Percentiles rank a stretch among this genome's conserved stretches.
phyloP scores from a whole-genome alignment of 228 moss, liverwort and hornwort genomes.

The Sphagnum magellanicum region DNA sequence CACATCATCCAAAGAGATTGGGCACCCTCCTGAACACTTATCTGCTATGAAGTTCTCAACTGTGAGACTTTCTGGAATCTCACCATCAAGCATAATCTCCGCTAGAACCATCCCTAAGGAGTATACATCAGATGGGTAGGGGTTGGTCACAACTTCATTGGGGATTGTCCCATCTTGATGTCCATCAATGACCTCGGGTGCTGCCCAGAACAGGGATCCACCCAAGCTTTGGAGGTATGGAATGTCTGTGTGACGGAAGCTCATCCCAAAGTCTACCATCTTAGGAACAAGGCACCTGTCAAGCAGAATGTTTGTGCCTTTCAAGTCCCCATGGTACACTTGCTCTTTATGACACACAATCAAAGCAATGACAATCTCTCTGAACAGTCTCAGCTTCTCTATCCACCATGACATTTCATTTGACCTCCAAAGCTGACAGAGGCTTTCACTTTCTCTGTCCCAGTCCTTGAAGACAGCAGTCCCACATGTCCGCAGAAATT shows the following conservation, averaged over 20 bases:
- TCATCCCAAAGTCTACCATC: slow-evolving; percentile 19
- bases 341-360: slow-evolving; percentile 10
- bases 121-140: slow-evolving; percentile 17
- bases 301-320: neutral
- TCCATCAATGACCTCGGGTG: slow-evolving; percentile 4
- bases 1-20: slow-evolving; percentile 1
- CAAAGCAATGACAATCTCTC: slow-evolving; percentile 19
- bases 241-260: slow-evolving; percentile 4
- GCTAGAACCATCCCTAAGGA: slow-evolving; percentile 21
- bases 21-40: neutral
- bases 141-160: neutral
- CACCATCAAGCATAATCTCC: slow-evolving; percentile 20
- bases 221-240: slow-evolving; percentile 8
- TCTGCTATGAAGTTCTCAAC: neutral
- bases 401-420: slow-evolving; percentile 19
- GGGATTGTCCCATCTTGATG: neutral
- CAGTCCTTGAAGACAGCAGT: neutral
- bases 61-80: slow-evolving; percentile 7
- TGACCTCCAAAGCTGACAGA: slow-evolving; percentile 1
- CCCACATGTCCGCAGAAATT: slow-evolving; percentile 6
- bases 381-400: slow-evolving; percentile 14
- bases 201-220: slow-evolving; percentile 15
- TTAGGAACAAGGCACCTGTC: neutral
- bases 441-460: neutral
- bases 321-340: neutral